Evolutionary conservation across 768 basidiomycete species (phyloP).

Genomic region (Lactarius psammicola): DNA sequence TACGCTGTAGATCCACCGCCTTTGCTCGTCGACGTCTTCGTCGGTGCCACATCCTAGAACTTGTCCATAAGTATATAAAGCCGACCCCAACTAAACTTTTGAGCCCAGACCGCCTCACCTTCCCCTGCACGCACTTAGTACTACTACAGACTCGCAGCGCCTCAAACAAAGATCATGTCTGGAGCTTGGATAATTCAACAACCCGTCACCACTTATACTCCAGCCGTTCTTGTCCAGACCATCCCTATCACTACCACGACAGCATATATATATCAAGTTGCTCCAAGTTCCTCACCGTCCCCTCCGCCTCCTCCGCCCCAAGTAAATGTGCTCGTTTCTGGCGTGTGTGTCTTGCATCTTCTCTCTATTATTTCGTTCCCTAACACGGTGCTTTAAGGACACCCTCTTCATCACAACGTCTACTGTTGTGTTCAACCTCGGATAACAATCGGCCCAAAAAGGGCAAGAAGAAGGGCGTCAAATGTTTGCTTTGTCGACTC

Average conservation of each 20-base stretch:
- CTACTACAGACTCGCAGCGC: background rate
- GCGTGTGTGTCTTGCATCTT: background rate
- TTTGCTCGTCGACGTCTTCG: background rate
- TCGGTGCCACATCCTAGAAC: constrained; percentile 7
- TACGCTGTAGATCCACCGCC: background rate
- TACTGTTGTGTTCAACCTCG: background rate
- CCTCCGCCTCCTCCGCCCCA: background rate
- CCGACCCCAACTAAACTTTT: background rate
- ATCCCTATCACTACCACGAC: background rate
- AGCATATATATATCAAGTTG: background rate
- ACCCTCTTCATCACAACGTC: background rate
- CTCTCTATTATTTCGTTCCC: background rate
- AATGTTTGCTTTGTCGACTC: background rate
- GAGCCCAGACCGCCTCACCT: too few relatives aligned
- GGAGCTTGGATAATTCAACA: background rate
- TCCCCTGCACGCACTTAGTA: background rate
- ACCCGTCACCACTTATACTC: background rate
- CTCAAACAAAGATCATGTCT: constrained; percentile 1
- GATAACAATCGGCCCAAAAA: background rate
- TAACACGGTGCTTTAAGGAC: background rate
- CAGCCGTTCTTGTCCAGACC: background rate
- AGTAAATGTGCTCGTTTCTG: background rate
- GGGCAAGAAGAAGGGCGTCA: background rate
- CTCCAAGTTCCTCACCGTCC: background rate
- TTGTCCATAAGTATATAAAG: constrained; percentile 4